Evolutionary conservation across 140 eudicot species (phyloP), one percentile per base, ranked within the genome.

Genomic region (Senecio squalidus): DNA sequence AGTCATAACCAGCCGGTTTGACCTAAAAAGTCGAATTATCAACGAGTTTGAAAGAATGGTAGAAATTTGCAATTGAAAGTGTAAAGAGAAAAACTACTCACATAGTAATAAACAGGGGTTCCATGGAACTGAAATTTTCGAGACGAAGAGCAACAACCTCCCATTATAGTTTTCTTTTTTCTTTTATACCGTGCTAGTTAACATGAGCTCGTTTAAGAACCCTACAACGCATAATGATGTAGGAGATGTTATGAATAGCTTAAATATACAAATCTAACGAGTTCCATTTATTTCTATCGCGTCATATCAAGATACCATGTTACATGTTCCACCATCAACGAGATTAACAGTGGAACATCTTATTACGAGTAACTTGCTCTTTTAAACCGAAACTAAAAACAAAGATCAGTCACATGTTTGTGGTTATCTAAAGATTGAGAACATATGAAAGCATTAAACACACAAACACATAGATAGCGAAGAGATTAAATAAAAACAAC

Each of bases 141-240:
- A 21, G 83, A 69, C 34, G 95, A 82, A 77, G 92, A 74, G 64
- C 95, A 86, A 57, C 95, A 83, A 62, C 92, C 92, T 44, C 95
- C 95, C 95, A 86, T 86, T 67, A 29, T 73, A 24, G 47, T 44
- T 46, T 30, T 55, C 28, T 25, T 59, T 10, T 71, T 16, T 7
- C 4, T 17, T 61, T 44, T 58, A 40, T 9, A 59, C 34, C n/a
- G 22, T 43, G 72, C 50, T 62, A 31, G 29, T 72, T 51, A 38
- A 60, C 50, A 58, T 22, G 46, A 45, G 62, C 61, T 52, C 62
- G 46, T 44, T 39, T 29, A 36, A 61, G 27, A 39, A 53, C 22
- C 67, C 83, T 78, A 63, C 60, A 66, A n/a, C 4, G 10, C 21
- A 10, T n/a, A 44, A 15, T 11, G 13, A 56, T 20, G 30, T 25